These are phyloP conservation scores for Chenopodium suecicum DNA, from an alignment of 148 eudicot genomes.

Conservation along the genomic window DNA sequence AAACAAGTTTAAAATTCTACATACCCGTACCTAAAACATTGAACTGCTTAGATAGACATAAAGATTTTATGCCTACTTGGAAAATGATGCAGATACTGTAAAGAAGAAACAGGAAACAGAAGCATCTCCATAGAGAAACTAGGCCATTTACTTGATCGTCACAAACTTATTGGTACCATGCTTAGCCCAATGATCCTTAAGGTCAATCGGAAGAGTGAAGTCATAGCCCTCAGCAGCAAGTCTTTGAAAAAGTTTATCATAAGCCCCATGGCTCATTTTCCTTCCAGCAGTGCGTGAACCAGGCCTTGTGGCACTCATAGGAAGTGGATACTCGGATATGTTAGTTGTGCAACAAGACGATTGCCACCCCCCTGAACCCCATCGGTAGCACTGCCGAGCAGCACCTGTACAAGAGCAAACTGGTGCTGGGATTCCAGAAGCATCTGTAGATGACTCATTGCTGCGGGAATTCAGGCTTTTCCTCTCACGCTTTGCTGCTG, in stretches of 20 bases:
- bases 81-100: constrained; percentile 4
- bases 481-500: constrained; percentile 35
- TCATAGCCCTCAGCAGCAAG: constrained; percentile 55
- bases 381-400: constrained; percentile 51
- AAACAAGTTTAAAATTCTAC: constrained; percentile 13
- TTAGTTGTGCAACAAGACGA: constrained; percentile 61
- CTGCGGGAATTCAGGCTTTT: constrained; percentile 34
- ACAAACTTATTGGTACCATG: constrained; percentile 73
- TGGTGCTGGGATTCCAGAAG: constrained; percentile 49
- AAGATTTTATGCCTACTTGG: constrained; percentile 8
- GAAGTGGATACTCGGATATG: constrained; percentile 65
- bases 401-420: constrained; percentile 67
- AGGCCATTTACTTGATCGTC: constrained; percentile 40
- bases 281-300: constrained; percentile 53
- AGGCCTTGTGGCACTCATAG: constrained; percentile 51
- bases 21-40: not conserved
- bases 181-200: constrained; percentile 69
- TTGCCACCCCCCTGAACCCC: constrained; percentile 73
- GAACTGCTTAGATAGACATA: constrained; percentile 22
- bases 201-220: constrained; percentile 56
- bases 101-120: not conserved
- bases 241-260: constrained; percentile 51
- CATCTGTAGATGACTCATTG: constrained; percentile 38
- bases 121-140: not conserved
- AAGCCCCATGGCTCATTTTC: constrained; percentile 71